These are phyloP conservation scores for Herpotrichia juniperi DNA, from an alignment of 2,329 filamentous ascomycete species.

Conservation along the genomic window DNA sequence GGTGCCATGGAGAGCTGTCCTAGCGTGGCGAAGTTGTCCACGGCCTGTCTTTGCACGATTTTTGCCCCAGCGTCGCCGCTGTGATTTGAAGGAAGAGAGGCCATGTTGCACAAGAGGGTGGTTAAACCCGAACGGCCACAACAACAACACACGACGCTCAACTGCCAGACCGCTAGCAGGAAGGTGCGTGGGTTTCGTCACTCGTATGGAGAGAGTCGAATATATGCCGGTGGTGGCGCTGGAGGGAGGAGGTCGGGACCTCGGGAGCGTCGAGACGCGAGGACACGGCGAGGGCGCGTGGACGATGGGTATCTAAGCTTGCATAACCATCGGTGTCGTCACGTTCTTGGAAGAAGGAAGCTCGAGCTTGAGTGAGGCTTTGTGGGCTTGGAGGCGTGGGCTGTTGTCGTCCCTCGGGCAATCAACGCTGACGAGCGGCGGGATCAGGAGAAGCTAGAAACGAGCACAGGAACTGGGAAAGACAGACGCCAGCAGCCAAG, in stretches of 20 bases:
- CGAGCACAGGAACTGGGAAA: not conserved
- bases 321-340: constrained; percentile 15
- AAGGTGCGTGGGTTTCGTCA: constrained; percentile 2
- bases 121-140: not conserved
- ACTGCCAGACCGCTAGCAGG: not conserved
- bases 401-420: constrained; percentile 17
- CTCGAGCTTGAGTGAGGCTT: not conserved
- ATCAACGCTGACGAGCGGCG: constrained; percentile 22
- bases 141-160: not conserved
- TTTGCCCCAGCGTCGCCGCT: constrained; percentile 32
- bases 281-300: constrained; percentile 21
- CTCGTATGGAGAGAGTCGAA: constrained; percentile 9
- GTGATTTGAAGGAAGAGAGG: constrained; percentile 29
- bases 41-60: constrained; percentile 27
- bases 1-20: constrained; percentile 68
- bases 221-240: constrained; percentile 14
- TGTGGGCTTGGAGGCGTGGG: constrained; percentile 6
- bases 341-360: not conserved
- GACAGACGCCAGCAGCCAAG: not conserved
- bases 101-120: constrained; percentile 29
- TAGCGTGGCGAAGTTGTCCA: constrained; percentile 51
- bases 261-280: constrained; percentile 22
- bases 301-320: constrained; percentile 8
- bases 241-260: constrained; percentile 6
- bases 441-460: constrained; percentile 15